Conservation (phyloP, 1,139 yeast species). For the Blastobotrys serpentis region DNA sequence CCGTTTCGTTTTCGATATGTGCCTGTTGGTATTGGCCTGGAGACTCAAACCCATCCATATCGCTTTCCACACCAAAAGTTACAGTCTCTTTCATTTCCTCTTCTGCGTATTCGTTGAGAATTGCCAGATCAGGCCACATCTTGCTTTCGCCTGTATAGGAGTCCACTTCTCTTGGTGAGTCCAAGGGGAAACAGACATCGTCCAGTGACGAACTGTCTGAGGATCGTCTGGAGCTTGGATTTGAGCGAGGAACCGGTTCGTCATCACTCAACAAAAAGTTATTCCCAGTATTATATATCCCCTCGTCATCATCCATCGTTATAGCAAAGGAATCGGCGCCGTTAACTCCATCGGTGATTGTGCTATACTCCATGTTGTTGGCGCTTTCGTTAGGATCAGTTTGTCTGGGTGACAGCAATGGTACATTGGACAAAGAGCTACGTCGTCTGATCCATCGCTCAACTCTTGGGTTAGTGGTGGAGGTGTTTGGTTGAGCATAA, state of each 20-base stretch:
- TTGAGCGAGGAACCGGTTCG: conserved; percentile 42
- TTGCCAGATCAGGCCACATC: conserved; percentile 78
- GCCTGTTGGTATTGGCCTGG: conserved; percentile 45
- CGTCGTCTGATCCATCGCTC: conserved; percentile 29
- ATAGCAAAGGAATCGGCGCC: conserved; percentile 27
- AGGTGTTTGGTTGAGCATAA: not conserved
- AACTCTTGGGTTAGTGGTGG: conserved; percentile 16
- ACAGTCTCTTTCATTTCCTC: conserved; percentile 59
- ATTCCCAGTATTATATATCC: conserved; percentile 10
- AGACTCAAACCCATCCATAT: conserved; percentile 20
- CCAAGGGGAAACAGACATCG: conserved; percentile 84
- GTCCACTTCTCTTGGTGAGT: conserved; percentile 46
- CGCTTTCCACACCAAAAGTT: not conserved
- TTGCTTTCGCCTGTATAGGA: conserved; percentile 37
- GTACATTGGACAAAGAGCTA: conserved; percentile 22
- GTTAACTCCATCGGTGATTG: conserved; percentile 20
- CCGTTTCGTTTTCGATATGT: conserved; percentile 55
- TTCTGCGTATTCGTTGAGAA: conserved; percentile 71
- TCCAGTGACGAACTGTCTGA: conserved; percentile 72
- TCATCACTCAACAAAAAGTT: conserved; percentile 21
- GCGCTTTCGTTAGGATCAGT: not conserved
- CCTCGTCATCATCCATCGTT: conserved; percentile 24
- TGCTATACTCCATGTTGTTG: conserved; percentile 14
- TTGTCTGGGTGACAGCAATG: conserved; percentile 15
- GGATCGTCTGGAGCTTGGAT: conserved; percentile 70